phyloP scores from a whole-genome alignment of 176 grass and related monocot genomes.

The Calamus simplicifolius region DNA sequence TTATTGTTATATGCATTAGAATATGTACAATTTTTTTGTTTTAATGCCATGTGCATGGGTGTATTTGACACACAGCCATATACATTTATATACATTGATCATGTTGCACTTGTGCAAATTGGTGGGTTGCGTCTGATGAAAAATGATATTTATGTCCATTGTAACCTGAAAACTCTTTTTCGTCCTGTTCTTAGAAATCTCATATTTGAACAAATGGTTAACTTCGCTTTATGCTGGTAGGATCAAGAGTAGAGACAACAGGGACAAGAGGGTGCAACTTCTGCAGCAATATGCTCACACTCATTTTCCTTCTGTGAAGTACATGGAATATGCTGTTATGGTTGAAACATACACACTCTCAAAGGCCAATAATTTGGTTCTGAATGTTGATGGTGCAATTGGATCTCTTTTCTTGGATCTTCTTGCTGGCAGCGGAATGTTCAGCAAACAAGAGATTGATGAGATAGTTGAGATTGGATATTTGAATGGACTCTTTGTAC shows the following conservation, averaged over 20 bases:
- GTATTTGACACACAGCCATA: too few relatives aligned
- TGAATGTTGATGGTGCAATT: conserved; percentile 26
- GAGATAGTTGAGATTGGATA: conserved; percentile 95
- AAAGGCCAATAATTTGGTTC: conserved; percentile 40
- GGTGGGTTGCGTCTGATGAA: neutral
- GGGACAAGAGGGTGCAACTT: conserved; percentile 95
- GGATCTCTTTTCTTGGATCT: conserved; percentile 91
- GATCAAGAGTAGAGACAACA: conserved; percentile 99
- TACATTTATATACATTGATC: too few relatives aligned
- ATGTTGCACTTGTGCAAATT: too few relatives aligned
- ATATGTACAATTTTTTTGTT: too few relatives aligned
- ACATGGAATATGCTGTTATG: too few relatives aligned
- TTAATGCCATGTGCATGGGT: too few relatives aligned
- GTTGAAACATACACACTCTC: too few relatives aligned
- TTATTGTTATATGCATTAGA: too few relatives aligned
- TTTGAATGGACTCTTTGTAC: conserved; percentile 93
- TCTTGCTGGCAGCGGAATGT: conserved; percentile 95
- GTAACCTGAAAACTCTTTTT: too few relatives aligned
- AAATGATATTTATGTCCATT: neutral
- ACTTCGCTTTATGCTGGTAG: conserved; percentile 23
- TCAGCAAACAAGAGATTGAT: conserved; percentile 86
- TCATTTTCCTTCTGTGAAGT: too few relatives aligned
- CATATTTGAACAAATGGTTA: neutral
- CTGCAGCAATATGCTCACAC: conserved; percentile 54
- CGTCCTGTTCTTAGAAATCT: too few relatives aligned